A percentile compares a stretch with the other conserved stretches of the same genome.
Conservation (phyloP, 176 grass and related monocot genomes). For the Eragrostis curvula region DNA sequence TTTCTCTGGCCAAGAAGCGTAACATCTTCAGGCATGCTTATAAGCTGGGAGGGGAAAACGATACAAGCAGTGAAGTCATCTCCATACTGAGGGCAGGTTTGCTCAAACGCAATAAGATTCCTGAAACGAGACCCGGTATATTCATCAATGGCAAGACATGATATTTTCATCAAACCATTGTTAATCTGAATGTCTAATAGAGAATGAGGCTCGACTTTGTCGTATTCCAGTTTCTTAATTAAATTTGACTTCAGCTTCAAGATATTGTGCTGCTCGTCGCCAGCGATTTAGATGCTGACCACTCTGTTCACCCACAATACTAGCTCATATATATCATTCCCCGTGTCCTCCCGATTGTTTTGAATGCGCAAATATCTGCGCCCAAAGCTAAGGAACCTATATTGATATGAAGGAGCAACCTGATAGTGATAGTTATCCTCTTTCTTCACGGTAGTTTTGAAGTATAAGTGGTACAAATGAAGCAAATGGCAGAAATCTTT, state of each 20-base stretch:
- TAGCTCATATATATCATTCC: accelerated
- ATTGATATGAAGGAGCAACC: accelerated
- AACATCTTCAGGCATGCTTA: too few relatives aligned
- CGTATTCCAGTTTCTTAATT: accelerated
- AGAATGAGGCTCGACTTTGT: accelerated
- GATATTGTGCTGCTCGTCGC: neutral
- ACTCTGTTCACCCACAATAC: too few relatives aligned
- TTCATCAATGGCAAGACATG: accelerated
- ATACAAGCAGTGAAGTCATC: too few relatives aligned
- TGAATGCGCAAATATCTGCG: too few relatives aligned
- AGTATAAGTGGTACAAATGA: constrained; percentile 7
- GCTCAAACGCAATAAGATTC: too few relatives aligned
- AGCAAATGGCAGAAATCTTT: constrained; percentile 13
- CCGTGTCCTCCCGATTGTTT: accelerated
- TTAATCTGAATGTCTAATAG: accelerated
- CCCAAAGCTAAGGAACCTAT: accelerated
- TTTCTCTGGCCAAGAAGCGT: too few relatives aligned
- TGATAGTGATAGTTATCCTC: accelerated
- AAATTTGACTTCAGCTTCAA: neutral
- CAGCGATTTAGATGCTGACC: accelerated
- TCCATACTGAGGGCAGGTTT: too few relatives aligned
- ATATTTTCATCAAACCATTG: neutral
- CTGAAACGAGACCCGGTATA: too few relatives aligned
- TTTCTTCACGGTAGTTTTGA: neutral
- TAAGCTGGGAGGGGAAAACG: too few relatives aligned